A percentile compares a stretch with the other conserved stretches of the same genome.
Conservation (phyloP, 2,329 filamentous ascomycete genomes). For the Alternaria gaisen region DNA sequence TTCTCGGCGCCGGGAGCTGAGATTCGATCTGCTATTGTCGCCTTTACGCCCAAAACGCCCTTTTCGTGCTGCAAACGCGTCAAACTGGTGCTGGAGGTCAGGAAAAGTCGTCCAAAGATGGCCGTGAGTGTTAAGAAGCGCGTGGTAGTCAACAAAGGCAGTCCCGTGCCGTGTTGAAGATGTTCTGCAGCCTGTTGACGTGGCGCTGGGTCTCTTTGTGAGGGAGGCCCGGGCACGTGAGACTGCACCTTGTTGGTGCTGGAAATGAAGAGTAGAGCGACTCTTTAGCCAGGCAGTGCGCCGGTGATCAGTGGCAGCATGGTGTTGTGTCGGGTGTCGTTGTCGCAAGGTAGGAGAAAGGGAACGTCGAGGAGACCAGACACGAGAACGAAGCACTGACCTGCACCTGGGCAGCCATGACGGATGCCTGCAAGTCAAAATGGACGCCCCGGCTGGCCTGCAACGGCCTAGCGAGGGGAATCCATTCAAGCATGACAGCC, state of each 20-base stretch:
- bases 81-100: conserved; percentile 5
- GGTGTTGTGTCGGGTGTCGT: conserved; percentile 29
- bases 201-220: conserved; percentile 43
- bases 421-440: conserved; percentile 30
- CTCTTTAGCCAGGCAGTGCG: conserved; percentile 32
- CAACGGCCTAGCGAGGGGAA: conserved; percentile 27
- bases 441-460: conserved; percentile 22
- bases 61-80: conserved; percentile 24
- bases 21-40: conserved; percentile 37
- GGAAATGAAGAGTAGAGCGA: conserved; percentile 3
- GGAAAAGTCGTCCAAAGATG: background rate
- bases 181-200: conserved; percentile 40
- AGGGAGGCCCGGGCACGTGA: conserved; percentile 34
- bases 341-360: conserved; percentile 32
- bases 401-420: conserved; percentile 29
- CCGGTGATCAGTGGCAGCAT: conserved; percentile 35
- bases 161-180: conserved; percentile 12
- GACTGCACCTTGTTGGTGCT: conserved; percentile 12
- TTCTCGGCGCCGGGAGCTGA: conserved; percentile 44
- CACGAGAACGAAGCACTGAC: conserved; percentile 38
- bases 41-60: conserved; percentile 21
- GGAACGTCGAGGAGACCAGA: conserved; percentile 38
- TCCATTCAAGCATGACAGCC: conserved; percentile 12
- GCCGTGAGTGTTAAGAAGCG: conserved; percentile 8
- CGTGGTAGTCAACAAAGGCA: conserved; percentile 14